A percentile compares a stretch with the other conserved stretches of the same genome.
These are phyloP conservation scores for Calvatia gigantea DNA, from an alignment of 768 basidiomycete genomes.

Conservation along the genomic window DNA sequence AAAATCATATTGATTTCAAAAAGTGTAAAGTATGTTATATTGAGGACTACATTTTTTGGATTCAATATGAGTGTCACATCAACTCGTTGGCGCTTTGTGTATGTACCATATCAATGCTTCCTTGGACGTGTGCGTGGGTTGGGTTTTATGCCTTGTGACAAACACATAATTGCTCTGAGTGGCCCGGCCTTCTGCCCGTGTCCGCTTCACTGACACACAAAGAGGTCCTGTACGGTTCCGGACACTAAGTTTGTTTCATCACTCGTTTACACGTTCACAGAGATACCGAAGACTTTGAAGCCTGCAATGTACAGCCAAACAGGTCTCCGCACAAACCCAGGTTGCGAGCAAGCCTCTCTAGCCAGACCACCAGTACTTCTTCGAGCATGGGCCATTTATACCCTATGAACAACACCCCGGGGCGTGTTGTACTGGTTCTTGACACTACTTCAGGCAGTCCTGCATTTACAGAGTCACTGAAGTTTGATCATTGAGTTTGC, in stretches of 20 bases:
- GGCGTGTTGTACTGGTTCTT: slow-evolving; percentile 62
- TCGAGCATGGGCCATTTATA: slow-evolving; percentile 54
- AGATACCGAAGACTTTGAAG: slow-evolving; percentile 81
- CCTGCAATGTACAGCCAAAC: slow-evolving; percentile 71
- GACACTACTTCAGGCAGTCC: slow-evolving; percentile 58
- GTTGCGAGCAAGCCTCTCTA: slow-evolving; percentile 51
- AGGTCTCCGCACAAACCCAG: slow-evolving; percentile 62
- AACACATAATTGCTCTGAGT: too few relatives aligned
- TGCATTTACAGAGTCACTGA: slow-evolving; percentile 61
- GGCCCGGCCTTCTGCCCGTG: too few relatives aligned
- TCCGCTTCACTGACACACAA: too few relatives aligned
- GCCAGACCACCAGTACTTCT: slow-evolving; percentile 40
- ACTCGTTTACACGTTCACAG: slow-evolving; percentile 17
- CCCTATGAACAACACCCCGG: slow-evolving; percentile 45
- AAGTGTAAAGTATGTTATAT: too few relatives aligned
- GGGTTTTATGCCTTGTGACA: too few relatives aligned
- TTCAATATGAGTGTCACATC: too few relatives aligned
- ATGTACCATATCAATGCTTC: too few relatives aligned
- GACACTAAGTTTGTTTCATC: neutral
- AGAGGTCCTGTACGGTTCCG: too few relatives aligned
- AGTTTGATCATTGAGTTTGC: slow-evolving; percentile 73
- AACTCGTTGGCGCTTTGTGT: too few relatives aligned
- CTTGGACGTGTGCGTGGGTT: too few relatives aligned
- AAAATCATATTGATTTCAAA: too few relatives aligned
- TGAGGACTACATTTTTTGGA: too few relatives aligned